Evolutionary conservation across 176 grass and related monocot species (phyloP), one percentile per base, ranked within the genome.

Genomic region (Panicum miliaceum): DNA sequence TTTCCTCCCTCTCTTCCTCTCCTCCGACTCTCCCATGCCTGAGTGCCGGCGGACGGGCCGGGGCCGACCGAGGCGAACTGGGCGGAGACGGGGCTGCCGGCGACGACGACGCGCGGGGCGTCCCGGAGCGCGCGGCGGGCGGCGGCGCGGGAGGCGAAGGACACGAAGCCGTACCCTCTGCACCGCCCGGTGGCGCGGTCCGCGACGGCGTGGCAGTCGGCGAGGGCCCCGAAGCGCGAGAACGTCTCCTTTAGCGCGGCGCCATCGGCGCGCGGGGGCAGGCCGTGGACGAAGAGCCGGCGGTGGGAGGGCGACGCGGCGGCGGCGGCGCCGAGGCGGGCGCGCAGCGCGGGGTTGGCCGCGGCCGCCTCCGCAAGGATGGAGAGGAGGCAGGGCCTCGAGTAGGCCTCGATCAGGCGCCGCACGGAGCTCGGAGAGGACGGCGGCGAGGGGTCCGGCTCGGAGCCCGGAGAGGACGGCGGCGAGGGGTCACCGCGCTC

Each of bases 131-230:
- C 91, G 61, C 85, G 62, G 36, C 64, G 56, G 9, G 91, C 89
- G 42, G 86, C 77, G 74, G 89, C 67, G 36, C 94, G 89, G 63
- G 73, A 79, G 54, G 57, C 16, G 64, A 93, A 91, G 52, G 84
- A n/a, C 13, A 97, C 78, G 78, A 97, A 97, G 12, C 91, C 94
- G 20, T 90, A 97, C 73, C 94, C 89, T 35, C 84, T 91, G 78
- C 82, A 84, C n/a, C 78, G 73, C 45, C 78, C 81, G 78, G 66
- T 87, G 62, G 87, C 80, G 70, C 91, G 89, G 51, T 75, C 81
- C 13, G 86, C 73, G 48, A 93, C 5, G 52, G 72, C 89, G 71
- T 93, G 86, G 81, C 89, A 91, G 45, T 76, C 87, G 10, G 86
- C 73, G 34, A 90, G 3, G 52, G 76, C 47, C 12, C 89, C 89